These are phyloP conservation scores for Penicillium sp. DNA, from an alignment of 2,329 filamentous ascomycete genomes.

Conservation along the genomic window DNA sequence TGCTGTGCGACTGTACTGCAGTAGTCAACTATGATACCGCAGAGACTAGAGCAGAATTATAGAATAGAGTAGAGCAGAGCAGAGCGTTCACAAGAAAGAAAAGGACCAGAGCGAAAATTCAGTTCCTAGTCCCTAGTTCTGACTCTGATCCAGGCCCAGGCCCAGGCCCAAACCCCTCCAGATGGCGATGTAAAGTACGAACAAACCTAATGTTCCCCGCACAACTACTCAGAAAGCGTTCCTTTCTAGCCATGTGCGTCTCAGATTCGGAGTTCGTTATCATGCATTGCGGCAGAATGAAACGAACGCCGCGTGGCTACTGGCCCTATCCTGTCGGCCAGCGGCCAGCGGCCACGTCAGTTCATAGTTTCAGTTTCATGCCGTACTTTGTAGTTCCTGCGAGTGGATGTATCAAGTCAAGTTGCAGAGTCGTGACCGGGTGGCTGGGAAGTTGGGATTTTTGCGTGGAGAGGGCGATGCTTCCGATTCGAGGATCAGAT, in stretches of 20 bases:
- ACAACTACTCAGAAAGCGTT: not conserved
- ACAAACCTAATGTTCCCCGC: slow-evolving; percentile 1
- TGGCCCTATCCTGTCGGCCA: too few relatives aligned
- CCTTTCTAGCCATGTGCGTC: slow-evolving; percentile 20
- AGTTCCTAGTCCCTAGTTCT: too few relatives aligned
- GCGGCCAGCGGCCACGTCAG: too few relatives aligned
- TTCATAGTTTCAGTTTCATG: too few relatives aligned
- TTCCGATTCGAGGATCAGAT: slow-evolving; percentile 22
- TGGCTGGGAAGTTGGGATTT: not conserved
- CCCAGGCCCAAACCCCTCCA: not conserved
- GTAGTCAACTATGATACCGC: not conserved
- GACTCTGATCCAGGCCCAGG: too few relatives aligned
- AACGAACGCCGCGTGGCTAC: slow-evolving; percentile 1
- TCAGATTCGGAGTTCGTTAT: slow-evolving; percentile 12
- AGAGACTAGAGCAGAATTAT: not conserved
- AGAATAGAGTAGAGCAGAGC: not conserved
- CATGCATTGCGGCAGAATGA: slow-evolving; percentile 12
- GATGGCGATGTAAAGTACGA: not conserved
- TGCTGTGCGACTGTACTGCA: not conserved
- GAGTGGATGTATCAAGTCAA: slow-evolving; percentile 18
- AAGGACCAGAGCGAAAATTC: not conserved
- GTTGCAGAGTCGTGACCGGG: slow-evolving; percentile 2
- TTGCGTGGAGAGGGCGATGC: not conserved
- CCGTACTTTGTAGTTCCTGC: not conserved
- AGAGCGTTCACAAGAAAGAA: not conserved